Percentiles rank a stretch among this genome's conserved stretches.
These are phyloP conservation scores for Cichorium intybus DNA, from an alignment of 140 eudicot species.

Conservation along the genomic window DNA sequence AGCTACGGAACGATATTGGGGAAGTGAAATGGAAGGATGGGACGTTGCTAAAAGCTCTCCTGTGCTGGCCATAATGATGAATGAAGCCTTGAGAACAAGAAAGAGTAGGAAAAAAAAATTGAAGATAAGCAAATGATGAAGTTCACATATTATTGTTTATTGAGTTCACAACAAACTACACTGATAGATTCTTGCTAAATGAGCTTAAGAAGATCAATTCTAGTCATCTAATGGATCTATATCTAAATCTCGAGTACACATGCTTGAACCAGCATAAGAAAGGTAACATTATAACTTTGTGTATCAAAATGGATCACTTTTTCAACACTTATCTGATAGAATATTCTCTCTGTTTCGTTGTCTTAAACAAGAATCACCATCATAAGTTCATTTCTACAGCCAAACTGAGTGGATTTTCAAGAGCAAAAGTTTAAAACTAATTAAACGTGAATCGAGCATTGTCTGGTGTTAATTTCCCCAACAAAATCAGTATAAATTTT, in stretches of 20 bases:
- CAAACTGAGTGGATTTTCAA: neutral
- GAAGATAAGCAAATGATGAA: neutral
- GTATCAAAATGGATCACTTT: neutral
- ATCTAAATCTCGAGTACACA: no score
- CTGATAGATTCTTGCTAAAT: no score
- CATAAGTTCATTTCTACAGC: neutral
- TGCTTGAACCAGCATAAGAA: no score
- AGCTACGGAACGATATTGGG: constrained; percentile 33
- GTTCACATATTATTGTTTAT: neutral
- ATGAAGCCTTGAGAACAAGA: constrained; percentile 42
- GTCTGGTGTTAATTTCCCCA: neutral
- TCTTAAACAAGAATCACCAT: neutral
- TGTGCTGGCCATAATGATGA: constrained; percentile 55
- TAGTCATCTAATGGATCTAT: no score
- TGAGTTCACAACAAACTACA: neutral
- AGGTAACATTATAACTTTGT: no score
- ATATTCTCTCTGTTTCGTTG: no score
- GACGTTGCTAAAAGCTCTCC: constrained; percentile 52
- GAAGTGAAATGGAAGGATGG: constrained; percentile 44
- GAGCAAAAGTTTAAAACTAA: neutral
- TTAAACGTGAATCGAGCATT: neutral
- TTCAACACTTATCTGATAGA: no score
- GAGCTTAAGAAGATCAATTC: no score
- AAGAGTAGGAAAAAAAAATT: constrained; percentile 14
- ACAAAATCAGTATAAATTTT: neutral